Conservation (phyloP, 2,329 filamentous ascomycete species). For the Ceratocystis huliohia region DNA sequence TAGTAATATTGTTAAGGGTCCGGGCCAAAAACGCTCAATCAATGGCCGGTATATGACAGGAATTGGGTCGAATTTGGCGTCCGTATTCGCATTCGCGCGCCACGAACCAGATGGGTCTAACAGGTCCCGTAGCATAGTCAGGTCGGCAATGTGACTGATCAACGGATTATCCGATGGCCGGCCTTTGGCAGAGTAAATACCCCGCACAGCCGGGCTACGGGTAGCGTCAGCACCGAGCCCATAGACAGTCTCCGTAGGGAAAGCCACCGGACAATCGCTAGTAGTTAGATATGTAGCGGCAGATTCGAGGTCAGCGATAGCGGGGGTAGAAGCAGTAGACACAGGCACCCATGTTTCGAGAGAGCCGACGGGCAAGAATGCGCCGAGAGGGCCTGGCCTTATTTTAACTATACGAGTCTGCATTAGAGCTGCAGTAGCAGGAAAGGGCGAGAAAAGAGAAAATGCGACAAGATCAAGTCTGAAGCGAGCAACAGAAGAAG, state of each 20-base stretch:
- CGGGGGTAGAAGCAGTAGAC: constrained; percentile 17
- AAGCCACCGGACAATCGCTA: constrained; percentile 69
- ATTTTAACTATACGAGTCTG: constrained; percentile 33
- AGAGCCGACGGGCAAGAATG: constrained; percentile 27
- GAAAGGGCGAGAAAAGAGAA: background rate
- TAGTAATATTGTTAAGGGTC: constrained; percentile 80
- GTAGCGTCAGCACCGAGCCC: constrained; percentile 94
- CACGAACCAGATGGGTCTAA: constrained; percentile 31
- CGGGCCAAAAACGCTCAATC: constrained; percentile 82
- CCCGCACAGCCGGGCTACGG: constrained; percentile 64
- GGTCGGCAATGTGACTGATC: constrained; percentile 79
- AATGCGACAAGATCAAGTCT: constrained; percentile 6
- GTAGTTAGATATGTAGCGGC: constrained; percentile 55
- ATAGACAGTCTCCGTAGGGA: constrained; percentile 96
- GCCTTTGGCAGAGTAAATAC: constrained; percentile 88
- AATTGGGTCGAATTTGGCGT: constrained; percentile 34
- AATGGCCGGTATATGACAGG: constrained; percentile 66
- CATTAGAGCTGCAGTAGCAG: constrained; percentile 25
- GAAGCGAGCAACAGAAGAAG: background rate
- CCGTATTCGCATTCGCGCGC: constrained; percentile 17
- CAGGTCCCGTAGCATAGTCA: constrained; percentile 58
- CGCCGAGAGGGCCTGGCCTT: constrained; percentile 28
- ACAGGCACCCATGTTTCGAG: constrained; percentile 35
- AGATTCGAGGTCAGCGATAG: constrained; percentile 38
- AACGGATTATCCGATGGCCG: constrained; percentile 88